These are phyloP conservation scores for Trypanosoma lewisi DNA, from an alignment of 208 protist genomes.

Conservation along the genomic window DNA sequence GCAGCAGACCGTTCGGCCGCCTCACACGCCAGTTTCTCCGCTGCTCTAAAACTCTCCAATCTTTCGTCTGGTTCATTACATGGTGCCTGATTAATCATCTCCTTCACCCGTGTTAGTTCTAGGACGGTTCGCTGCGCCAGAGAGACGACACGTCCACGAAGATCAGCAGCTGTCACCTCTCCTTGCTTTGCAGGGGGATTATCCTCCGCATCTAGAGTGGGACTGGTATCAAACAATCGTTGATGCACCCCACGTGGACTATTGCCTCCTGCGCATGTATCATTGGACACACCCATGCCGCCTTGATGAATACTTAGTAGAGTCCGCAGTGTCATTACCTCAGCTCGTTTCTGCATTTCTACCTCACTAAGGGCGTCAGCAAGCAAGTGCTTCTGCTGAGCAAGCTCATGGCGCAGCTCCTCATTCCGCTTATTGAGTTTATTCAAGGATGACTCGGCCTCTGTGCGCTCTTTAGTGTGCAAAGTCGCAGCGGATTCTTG, in stretches of 20 bases:
- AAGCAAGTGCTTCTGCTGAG: constrained; percentile 6
- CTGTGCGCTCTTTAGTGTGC: constrained; percentile 29
- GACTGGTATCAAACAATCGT: constrained; percentile 18
- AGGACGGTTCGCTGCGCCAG: constrained; percentile 32
- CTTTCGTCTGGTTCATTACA: neutral
- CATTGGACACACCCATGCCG: neutral
- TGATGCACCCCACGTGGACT: constrained; percentile 14
- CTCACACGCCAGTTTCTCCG: constrained; percentile 27
- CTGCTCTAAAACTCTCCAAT: constrained; percentile 24
- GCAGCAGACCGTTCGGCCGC: constrained; percentile 21
- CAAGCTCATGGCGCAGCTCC: constrained; percentile 13
- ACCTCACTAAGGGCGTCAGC: constrained; percentile 22
- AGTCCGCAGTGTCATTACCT: constrained; percentile 26
- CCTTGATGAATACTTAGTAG: constrained; percentile 27
- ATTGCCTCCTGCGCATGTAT: neutral
- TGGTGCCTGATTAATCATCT: neutral
- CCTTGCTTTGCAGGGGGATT: neutral
- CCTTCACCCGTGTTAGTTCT: constrained; percentile 30
- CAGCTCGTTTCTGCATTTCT: constrained; percentile 20
- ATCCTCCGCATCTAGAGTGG: neutral
- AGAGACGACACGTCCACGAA: constrained; percentile 28
- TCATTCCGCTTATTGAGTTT: constrained; percentile 10
- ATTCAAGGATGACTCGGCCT: constrained; percentile 18
- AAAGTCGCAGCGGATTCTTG: constrained; percentile 25
- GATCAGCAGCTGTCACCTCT: constrained; percentile 10